These are phyloP conservation scores for Xylaria arbuscula DNA, from an alignment of 2,329 filamentous ascomycete genomes.

Conservation along the genomic window DNA sequence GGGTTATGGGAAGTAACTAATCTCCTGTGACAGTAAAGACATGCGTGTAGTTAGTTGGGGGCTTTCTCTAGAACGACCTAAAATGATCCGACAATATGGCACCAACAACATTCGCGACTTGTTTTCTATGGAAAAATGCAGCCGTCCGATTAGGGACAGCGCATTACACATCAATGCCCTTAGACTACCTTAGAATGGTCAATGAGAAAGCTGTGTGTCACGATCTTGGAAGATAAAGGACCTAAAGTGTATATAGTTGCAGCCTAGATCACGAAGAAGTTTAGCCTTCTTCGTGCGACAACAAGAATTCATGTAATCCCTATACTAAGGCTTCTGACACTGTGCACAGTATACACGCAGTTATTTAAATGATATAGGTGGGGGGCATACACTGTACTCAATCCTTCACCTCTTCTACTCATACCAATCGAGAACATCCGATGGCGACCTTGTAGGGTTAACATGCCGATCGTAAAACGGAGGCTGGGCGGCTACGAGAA, in stretches of 20 bases:
- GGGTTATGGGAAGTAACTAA: neutral
- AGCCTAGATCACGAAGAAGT: too few relatives aligned
- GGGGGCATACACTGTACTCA: neutral
- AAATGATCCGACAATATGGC: conserved; percentile 96
- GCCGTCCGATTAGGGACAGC: conserved; percentile 91
- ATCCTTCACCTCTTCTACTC: neutral
- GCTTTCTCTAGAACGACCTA: conserved; percentile 89
- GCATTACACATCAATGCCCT: conserved; percentile 60
- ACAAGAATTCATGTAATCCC: too few relatives aligned
- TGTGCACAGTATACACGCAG: too few relatives aligned
- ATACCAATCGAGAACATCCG: neutral
- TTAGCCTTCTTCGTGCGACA: too few relatives aligned
- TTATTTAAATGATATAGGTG: neutral
- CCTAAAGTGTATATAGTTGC: too few relatives aligned
- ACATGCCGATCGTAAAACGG: too few relatives aligned
- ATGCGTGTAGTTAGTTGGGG: conserved; percentile 96
- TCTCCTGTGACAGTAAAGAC: conserved; percentile 64
- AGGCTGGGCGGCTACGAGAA: too few relatives aligned
- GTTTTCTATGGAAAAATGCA: conserved; percentile 86
- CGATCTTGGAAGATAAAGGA: neutral
- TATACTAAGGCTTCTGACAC: too few relatives aligned
- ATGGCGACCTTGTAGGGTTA: too few relatives aligned
- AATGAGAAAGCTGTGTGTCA: neutral
- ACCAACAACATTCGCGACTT: conserved; percentile 92
- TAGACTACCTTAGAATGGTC: neutral